Conservation (phyloP, 108 stramenopile species). For the Phaeodactylum tricornutum region DNA sequence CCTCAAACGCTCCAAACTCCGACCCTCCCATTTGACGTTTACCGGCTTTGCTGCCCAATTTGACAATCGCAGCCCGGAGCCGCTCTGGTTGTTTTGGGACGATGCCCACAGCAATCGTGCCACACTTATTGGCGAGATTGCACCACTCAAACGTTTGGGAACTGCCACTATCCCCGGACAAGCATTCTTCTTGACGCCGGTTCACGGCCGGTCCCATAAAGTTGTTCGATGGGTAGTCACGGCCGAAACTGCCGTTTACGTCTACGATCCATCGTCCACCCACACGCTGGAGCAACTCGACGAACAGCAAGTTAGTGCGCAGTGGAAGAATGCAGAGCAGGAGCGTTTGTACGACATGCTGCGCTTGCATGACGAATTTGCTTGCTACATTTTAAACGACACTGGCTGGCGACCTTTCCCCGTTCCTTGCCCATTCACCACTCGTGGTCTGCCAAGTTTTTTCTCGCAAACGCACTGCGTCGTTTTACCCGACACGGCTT, state of each 20-base stretch:
- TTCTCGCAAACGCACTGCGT: conserved; percentile 68
- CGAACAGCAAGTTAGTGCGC: too few species aligned
- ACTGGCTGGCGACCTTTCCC: conserved; percentile 72
- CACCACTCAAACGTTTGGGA: conserved; percentile 66
- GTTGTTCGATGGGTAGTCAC: conserved; percentile 66
- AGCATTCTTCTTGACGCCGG: conserved; percentile 53
- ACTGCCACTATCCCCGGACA: conserved; percentile 76
- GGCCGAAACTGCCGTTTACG: conserved; percentile 52
- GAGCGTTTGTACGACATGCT: conserved; percentile 43
- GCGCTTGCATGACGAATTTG: conserved; percentile 44
- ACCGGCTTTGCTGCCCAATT: conserved; percentile 83
- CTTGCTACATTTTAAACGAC: conserved; percentile 39
- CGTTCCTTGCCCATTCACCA: conserved; percentile 43
- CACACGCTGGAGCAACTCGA: too few species aligned
- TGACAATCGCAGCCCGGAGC: conserved; percentile 51
- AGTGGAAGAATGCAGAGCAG: conserved; percentile 25
- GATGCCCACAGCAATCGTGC: conserved; percentile 50
- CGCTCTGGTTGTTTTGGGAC: conserved; percentile 71
- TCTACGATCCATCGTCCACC: conserved; percentile 51
- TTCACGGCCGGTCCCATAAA: conserved; percentile 43
- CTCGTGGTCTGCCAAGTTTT: conserved; percentile 53
- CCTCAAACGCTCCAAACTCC: conserved; percentile 6
- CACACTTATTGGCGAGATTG: conserved; percentile 52
- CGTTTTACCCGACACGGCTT: too few species aligned
- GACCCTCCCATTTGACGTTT: conserved; percentile 49